Evolutionary conservation across 140 eudicot species (phyloP), one percentile per base, ranked within the genome.

Genomic region (Cichorium intybus): DNA sequence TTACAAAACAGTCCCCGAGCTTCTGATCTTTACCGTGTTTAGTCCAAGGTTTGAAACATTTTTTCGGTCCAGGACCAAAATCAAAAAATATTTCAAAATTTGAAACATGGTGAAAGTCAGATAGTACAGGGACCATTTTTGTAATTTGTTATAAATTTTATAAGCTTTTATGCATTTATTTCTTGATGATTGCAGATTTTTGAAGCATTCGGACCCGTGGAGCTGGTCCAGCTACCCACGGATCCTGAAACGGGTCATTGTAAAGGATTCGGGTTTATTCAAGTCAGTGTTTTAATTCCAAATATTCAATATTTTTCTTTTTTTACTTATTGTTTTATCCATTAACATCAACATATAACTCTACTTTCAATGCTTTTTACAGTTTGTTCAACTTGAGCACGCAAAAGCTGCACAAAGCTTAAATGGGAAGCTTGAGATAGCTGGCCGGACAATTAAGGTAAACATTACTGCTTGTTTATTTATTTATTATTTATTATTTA

Each of bases 121-220:
- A n/a, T n/a, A n/a, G n/a, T n/a, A n/a, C n/a, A n/a, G n/a, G n/a
- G n/a, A n/a, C n/a, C n/a, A n/a, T n/a, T n/a, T n/a, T n/a, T n/a
- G n/a, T n/a, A n/a, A n/a, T n/a, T n/a, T n/a, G n/a, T n/a, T n/a
- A 43, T 14, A 14, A 43, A 14, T 3, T 15, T 20, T 50, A 28
- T 65, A 51, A 51, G 9, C 12, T 49, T 29, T 51, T n/a, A n/a
- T n/a, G n/a, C n/a, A 35, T 10, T 41, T 21, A 8, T 34, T 49
- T 49, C 22, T 4, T 62, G 53, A 46, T 24, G 16, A 37, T 62
- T 41, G 10, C 82, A 92, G 98, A 87, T 92, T 57, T 92, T 92
- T 64, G 96, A 92, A 71, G 78, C 98, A 27, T 92, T 92, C 85
- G 98, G 98, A 12, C 84, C 95, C 4, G 89, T 92, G 71, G 98